Evolutionary conservation across 192 early-diverging fungal genomes (phyloP).

Genomic region (Podila epicladia): DNA sequence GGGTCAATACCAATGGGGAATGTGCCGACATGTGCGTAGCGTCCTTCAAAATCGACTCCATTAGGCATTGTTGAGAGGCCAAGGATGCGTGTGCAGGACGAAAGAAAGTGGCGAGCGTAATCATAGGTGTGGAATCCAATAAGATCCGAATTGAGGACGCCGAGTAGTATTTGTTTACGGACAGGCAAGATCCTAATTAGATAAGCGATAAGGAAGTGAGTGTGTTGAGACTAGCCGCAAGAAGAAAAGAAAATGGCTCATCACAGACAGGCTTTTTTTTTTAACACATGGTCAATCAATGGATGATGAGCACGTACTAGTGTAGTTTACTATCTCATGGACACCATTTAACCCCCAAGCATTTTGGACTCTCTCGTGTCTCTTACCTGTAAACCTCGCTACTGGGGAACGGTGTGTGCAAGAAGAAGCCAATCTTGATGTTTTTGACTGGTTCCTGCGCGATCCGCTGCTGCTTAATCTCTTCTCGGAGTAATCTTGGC

Average conservation of each 20-base stretch:
- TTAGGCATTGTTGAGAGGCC: constrained; percentile 96
- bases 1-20: constrained; percentile 99
- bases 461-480: constrained; percentile 51
- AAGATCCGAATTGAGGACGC: constrained; percentile 92
- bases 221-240: neutral
- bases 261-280: neutral
- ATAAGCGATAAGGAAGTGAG: neutral
- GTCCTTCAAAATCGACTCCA: constrained; percentile 90
- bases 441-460: constrained; percentile 59
- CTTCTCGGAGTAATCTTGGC: constrained; percentile 85
- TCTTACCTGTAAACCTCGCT: constrained; percentile 93
- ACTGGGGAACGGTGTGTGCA: constrained; percentile 98
- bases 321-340: too few relatives aligned
- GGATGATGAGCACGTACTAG: too few relatives aligned
- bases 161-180: constrained; percentile 90
- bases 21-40: constrained; percentile 94
- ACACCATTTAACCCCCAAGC: too few relatives aligned
- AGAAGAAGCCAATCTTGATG: constrained; percentile 97
- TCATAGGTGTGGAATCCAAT: constrained; percentile 99
- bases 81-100: constrained; percentile 96
- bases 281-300: too few relatives aligned
- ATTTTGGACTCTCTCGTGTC: neutral
- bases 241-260: neutral
- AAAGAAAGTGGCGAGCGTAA: constrained; percentile 98
- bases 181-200: constrained; percentile 86